Evolutionary conservation across 805 yeast species (phyloP).

Genomic region (Saturnispora mendoncae): DNA sequence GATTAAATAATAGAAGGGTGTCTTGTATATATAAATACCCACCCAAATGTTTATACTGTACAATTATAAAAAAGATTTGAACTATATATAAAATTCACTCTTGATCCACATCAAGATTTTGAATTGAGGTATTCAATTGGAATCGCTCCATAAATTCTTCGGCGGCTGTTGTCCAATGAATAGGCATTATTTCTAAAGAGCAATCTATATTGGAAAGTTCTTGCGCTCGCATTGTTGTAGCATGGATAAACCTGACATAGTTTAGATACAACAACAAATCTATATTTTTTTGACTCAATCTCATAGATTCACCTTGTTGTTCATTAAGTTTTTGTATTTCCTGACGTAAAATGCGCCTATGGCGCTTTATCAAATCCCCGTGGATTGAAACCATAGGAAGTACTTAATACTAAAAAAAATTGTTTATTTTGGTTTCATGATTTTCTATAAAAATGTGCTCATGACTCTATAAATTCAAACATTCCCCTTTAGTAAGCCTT

Average conservation of each 20-base stretch:
- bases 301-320: not conserved
- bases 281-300: constrained; percentile 18
- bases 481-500: not conserved
- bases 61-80: not conserved
- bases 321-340: constrained; percentile 9
- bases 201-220: constrained; percentile 33
- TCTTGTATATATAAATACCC: constrained; percentile 4
- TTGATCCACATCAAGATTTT: not conserved
- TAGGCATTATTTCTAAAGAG: constrained; percentile 34
- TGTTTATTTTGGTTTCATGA: not conserved
- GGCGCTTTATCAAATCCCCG: constrained; percentile 10
- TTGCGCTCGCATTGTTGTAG: constrained; percentile 33
- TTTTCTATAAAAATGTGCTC: not conserved
- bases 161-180: constrained; percentile 31
- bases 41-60: not conserved
- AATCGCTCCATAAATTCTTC: constrained; percentile 20
- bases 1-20: no score
- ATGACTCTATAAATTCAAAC: not conserved
- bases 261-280: constrained; percentile 36
- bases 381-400: constrained; percentile 12
- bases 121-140: constrained; percentile 1
- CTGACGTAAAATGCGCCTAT: constrained; percentile 11
- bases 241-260: constrained; percentile 38
- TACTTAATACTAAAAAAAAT: not conserved
- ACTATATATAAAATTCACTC: not conserved